Evolutionary conservation across 2,329 filamentous ascomycete genomes (phyloP).

Genomic region (Cyphellophora attinorum): DNA sequence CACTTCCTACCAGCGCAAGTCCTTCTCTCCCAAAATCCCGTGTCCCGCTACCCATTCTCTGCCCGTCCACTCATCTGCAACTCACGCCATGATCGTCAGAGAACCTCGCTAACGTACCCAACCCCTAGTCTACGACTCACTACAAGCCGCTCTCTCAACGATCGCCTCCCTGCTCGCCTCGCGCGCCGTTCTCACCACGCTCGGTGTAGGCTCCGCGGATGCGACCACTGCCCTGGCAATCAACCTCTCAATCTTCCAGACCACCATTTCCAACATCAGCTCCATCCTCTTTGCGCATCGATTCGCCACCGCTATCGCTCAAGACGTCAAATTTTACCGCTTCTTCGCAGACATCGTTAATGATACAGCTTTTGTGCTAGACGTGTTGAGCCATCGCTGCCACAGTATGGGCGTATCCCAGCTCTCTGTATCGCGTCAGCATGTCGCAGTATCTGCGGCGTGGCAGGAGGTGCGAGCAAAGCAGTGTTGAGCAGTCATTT

Average conservation of each 20-base stretch:
- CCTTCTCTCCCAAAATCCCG: no score
- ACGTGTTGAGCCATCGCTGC: slow-evolving; percentile 67
- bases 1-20: slow-evolving; percentile 19
- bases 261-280: slow-evolving; percentile 68
- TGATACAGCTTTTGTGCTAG: slow-evolving; percentile 75
- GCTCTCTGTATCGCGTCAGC: slow-evolving; percentile 53
- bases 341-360: slow-evolving; percentile 84
- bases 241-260: slow-evolving; percentile 72
- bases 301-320: slow-evolving; percentile 72
- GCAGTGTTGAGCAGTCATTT: slow-evolving; percentile 89
- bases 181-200: slow-evolving; percentile 68
- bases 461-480: slow-evolving; percentile 82
- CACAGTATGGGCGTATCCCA: slow-evolving; percentile 46
- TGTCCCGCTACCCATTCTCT: no score
- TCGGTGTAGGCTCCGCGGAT: slow-evolving; percentile 73
- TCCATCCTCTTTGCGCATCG: slow-evolving; percentile 81
- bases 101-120: no score
- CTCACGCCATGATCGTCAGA: no score
- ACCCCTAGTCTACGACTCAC: slow-evolving; percentile 54
- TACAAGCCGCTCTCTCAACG: slow-evolving; percentile 76
- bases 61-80: not conserved
- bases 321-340: slow-evolving; percentile 83
- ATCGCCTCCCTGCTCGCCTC: slow-evolving; percentile 73
- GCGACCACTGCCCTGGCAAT: slow-evolving; percentile 54
- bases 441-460: slow-evolving; percentile 66